phyloP scores from a whole-genome alignment of 176 grass and related monocot genomes.

The Elaeis guineensis region DNA sequence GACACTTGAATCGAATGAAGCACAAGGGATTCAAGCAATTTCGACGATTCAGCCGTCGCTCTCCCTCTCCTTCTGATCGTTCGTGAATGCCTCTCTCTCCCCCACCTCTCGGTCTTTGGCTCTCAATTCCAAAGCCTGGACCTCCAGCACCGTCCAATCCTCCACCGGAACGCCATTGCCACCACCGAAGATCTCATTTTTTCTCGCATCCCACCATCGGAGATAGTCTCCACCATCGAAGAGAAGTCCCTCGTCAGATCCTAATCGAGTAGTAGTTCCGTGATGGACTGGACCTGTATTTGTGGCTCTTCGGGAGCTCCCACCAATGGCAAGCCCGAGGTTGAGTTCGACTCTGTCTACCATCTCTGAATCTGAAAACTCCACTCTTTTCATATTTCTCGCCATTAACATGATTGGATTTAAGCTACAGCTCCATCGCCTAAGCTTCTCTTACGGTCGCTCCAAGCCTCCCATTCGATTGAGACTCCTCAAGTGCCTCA shows the following conservation, averaged over 20 bases:
- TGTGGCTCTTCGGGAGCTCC: background rate
- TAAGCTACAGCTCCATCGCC: background rate
- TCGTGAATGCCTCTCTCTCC: constrained; percentile 2
- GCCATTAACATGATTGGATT: constrained; percentile 4
- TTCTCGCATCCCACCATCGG: background rate
- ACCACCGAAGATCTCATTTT: background rate
- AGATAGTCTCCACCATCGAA: background rate
- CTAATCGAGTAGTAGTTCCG: background rate
- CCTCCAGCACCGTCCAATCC: background rate
- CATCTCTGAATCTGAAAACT: background rate
- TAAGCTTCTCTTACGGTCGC: no score
- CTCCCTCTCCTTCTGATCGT: background rate
- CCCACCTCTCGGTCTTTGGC: constrained; percentile 8
- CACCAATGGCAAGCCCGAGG: constrained; percentile 21
- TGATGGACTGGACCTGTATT: background rate
- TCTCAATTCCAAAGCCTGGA: background rate
- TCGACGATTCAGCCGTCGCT: background rate
- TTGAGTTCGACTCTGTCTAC: background rate
- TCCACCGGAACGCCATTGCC: background rate
- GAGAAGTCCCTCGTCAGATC: background rate
- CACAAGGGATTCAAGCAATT: background rate
- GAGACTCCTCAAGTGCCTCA: no score
- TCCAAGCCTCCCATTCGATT: no score
- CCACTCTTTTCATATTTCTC: background rate
- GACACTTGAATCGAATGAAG: no score